Evolutionary conservation across 108 stramenopile species (phyloP).

Genomic region (Nitzschia inconspicua): DNA sequence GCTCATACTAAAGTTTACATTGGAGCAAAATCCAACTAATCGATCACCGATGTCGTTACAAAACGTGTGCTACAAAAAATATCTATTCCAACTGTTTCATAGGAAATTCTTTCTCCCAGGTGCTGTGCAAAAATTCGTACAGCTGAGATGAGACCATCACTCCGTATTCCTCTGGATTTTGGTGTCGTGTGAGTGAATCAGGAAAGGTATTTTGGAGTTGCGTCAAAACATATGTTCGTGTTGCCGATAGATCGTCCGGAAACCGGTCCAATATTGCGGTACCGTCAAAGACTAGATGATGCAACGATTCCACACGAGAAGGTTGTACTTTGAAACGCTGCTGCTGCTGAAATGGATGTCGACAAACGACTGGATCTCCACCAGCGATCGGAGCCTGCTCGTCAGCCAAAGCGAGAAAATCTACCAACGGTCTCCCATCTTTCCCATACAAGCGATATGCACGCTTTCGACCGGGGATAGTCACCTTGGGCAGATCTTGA

Average conservation of each 20-base stretch:
- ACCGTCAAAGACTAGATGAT: constrained; percentile 84
- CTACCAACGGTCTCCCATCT: constrained; percentile 74
- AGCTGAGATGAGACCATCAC: constrained; percentile 79
- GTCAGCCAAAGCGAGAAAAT: constrained; percentile 69
- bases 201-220: constrained; percentile 66
- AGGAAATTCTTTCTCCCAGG: constrained; percentile 76
- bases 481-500: constrained; percentile 85
- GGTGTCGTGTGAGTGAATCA: constrained; percentile 64
- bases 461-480: constrained; percentile 81
- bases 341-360: constrained; percentile 88
- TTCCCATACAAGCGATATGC: constrained; percentile 88
- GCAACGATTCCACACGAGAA: constrained; percentile 63
- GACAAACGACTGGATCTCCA: constrained; percentile 72
- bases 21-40: too few species aligned
- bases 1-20: too few species aligned
- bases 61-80: too few species aligned
- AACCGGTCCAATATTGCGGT: constrained; percentile 39
- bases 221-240: constrained; percentile 45
- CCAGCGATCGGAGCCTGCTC: constrained; percentile 57
- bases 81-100: too few species aligned
- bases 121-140: constrained; percentile 77
- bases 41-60: too few species aligned
- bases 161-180: constrained; percentile 89
- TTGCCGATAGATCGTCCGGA: constrained; percentile 12
- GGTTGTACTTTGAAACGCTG: constrained; percentile 87